Conservation (phyloP, 2,329 filamentous ascomycete genomes). For the Colletotrichum gigasporum region DNA sequence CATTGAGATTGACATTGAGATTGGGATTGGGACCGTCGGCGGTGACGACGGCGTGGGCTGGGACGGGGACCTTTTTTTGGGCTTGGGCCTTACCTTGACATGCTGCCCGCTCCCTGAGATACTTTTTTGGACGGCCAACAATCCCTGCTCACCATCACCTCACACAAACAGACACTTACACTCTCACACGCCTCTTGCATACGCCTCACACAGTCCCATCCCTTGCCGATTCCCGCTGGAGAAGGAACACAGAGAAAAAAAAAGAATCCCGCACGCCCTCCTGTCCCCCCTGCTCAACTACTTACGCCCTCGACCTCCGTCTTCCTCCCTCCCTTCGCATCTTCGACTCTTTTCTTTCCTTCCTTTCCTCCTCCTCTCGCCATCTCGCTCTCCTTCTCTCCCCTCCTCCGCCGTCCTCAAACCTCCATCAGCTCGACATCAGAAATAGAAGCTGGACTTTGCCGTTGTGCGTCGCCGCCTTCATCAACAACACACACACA, state of each 20-base stretch:
- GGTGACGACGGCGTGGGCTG: too few species aligned
- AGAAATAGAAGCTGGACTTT: slow-evolving; percentile 28
- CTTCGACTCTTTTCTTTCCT: slow-evolving; percentile 24
- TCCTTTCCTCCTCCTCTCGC: slow-evolving; percentile 3
- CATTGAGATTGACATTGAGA: background rate
- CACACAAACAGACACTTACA: slow-evolving; percentile 11
- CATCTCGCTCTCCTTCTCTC: too few species aligned
- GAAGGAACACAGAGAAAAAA: slow-evolving; percentile 10
- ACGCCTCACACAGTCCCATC: slow-evolving; percentile 15
- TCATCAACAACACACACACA: slow-evolving; percentile 2
- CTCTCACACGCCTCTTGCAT: slow-evolving; percentile 2
- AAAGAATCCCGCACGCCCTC: slow-evolving; percentile 10
- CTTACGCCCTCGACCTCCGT: slow-evolving; percentile 28
- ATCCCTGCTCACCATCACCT: slow-evolving; percentile 30
- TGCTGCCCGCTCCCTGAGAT: slow-evolving; percentile 12
- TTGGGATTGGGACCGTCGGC: slow-evolving; percentile 3
- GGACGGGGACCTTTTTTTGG: background rate
- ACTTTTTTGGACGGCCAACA: slow-evolving; percentile 16
- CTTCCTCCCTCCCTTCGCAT: slow-evolving; percentile 24
- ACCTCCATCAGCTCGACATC: slow-evolving; percentile 17
- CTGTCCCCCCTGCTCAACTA: slow-evolving; percentile 26
- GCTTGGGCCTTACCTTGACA: background rate
- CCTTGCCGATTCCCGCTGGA: slow-evolving; percentile 29
- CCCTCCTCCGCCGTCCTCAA: background rate
- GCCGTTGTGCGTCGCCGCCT: slow-evolving; percentile 19